Evolutionary conservation across 768 basidiomycete species (phyloP).

Genomic region (Leccinum subgranulosum): DNA sequence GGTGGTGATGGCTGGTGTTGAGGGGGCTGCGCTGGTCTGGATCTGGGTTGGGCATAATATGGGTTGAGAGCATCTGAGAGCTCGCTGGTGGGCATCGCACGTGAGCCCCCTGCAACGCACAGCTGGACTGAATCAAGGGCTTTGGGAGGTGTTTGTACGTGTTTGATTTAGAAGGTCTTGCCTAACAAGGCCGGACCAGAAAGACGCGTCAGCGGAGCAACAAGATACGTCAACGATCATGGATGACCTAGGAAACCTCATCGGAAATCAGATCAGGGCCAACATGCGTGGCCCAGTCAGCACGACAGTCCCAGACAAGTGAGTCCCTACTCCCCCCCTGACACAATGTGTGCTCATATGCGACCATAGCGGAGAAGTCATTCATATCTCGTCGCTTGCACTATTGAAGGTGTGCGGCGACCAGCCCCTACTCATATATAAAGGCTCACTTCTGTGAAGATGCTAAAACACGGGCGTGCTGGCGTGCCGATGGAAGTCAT

Average conservation of each 20-base stretch:
- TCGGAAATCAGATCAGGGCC: constrained; percentile 49
- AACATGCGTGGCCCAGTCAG: constrained; percentile 44
- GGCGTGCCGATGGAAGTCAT: constrained; percentile 99
- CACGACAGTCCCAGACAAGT: constrained; percentile 74
- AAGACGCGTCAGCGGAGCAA: constrained; percentile 40
- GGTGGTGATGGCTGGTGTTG: constrained; percentile 23
- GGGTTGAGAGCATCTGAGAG: constrained; percentile 80
- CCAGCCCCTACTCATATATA: background rate
- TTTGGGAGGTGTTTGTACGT: constrained; percentile 23
- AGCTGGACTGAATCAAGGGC: background rate
- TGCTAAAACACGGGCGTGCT: constrained; percentile 98
- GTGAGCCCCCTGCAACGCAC: background rate
- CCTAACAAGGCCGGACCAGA: constrained; percentile 17
- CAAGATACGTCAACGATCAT: constrained; percentile 12
- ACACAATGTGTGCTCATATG: constrained; percentile 1
- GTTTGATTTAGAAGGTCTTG: constrained; percentile 30
- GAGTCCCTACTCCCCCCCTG: constrained; percentile 17
- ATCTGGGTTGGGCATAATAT: constrained; percentile 45
- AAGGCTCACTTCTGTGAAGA: constrained; percentile 47
- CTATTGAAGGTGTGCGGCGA: constrained; percentile 75
- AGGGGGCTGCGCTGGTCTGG: constrained; percentile 22
- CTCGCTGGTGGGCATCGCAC: constrained; percentile 62
- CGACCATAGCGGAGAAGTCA: constrained; percentile 74
- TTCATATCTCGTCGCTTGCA: constrained; percentile 97
- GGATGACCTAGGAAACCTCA: constrained; percentile 49